These are phyloP conservation scores for Cutaneotrichosporon sp. DNA, from an alignment of 1,284 basidiomycete genomes.

Conservation along the genomic window DNA sequence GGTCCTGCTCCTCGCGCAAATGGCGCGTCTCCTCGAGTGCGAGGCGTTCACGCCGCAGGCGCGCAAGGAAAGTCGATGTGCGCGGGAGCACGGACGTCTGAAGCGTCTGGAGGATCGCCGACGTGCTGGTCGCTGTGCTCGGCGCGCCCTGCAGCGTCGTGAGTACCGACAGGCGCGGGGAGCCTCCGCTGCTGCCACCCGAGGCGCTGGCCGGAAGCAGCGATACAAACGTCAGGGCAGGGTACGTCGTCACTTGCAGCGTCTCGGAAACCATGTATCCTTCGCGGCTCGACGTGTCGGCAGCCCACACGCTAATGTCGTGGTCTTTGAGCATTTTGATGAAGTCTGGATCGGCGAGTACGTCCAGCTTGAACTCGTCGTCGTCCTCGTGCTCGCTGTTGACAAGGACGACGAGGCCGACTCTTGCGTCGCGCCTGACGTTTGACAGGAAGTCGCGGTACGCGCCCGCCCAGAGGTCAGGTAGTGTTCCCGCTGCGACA, in stretches of 20 bases:
- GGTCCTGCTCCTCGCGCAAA: slow-evolving; percentile 74
- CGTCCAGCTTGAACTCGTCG: slow-evolving; percentile 76
- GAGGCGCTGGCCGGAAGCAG: slow-evolving; percentile 61
- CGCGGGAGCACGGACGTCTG: slow-evolving; percentile 69
- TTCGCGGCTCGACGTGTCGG: slow-evolving; percentile 71
- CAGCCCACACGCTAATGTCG: slow-evolving; percentile 75
- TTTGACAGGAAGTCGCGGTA: slow-evolving; percentile 72
- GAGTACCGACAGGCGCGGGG: slow-evolving; percentile 64
- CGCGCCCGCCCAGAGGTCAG: slow-evolving; percentile 72
- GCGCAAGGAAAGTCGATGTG: slow-evolving; percentile 64
- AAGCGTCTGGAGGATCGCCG: slow-evolving; percentile 61
- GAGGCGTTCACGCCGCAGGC: slow-evolving; percentile 53
- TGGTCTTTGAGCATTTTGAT: slow-evolving; percentile 63
- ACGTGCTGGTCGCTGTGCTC: slow-evolving; percentile 59
- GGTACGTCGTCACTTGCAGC: slow-evolving; percentile 81
- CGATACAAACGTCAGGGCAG: slow-evolving; percentile 83
- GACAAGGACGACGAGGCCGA: slow-evolving; percentile 78
- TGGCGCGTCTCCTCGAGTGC: slow-evolving; percentile 61
- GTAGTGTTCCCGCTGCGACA: slow-evolving; percentile 49
- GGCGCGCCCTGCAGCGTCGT: slow-evolving; percentile 73
- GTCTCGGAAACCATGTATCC: slow-evolving; percentile 82
- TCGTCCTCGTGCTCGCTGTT: slow-evolving; percentile 87
- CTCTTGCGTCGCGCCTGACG: slow-evolving; percentile 65
- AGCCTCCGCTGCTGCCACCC: slow-evolving; percentile 18
- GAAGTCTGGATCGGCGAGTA: slow-evolving; percentile 67